phyloP scores from a whole-genome alignment of 78 protist genomes.

The Dictyostelium capitatum region DNA sequence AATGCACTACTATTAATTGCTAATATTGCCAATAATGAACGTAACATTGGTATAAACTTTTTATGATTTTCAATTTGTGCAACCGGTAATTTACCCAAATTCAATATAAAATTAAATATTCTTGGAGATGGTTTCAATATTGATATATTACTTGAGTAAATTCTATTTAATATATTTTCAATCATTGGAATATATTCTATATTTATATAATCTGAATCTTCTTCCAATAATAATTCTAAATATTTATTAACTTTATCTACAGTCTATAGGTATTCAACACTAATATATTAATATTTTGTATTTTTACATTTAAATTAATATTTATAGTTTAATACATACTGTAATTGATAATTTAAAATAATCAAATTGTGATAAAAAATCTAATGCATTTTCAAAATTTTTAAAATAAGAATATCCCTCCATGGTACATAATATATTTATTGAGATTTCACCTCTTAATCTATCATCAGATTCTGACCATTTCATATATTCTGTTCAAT shows the following conservation, averaged over 20 bases:
- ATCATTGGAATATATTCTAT: slow-evolving; percentile 30
- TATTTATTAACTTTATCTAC: slow-evolving; percentile 30
- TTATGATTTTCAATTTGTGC: not conserved
- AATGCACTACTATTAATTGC: not conserved
- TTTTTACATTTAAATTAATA: too few species aligned
- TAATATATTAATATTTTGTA: not conserved
- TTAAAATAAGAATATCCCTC: slow-evolving; percentile 16
- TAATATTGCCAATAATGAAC: slow-evolving; percentile 3
- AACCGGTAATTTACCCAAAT: not conserved
- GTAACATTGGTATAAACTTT: slow-evolving; percentile 9
- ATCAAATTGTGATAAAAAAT: slow-evolving; percentile 24
- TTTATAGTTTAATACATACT: too few species aligned
- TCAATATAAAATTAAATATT: slow-evolving; percentile 26
- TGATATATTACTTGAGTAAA: not conserved
- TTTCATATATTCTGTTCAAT: slow-evolving; percentile 16
- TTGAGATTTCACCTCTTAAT: not conserved
- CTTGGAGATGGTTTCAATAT: slow-evolving; percentile 19
- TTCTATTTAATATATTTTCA: slow-evolving; percentile 16
- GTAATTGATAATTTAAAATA: slow-evolving; percentile 32
- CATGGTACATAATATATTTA: slow-evolving; percentile 14
- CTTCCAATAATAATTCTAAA: slow-evolving; percentile 27
- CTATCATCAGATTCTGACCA: slow-evolving; percentile 36
- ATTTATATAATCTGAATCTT: slow-evolving; percentile 28
- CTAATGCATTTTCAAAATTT: slow-evolving; percentile 23
- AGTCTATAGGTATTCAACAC: not conserved